Percentiles rank a stretch among this genome's conserved stretches.
These are phyloP conservation scores for Sisymbrium irio DNA, from an alignment of 345 rosid species.

Conservation along the genomic window DNA sequence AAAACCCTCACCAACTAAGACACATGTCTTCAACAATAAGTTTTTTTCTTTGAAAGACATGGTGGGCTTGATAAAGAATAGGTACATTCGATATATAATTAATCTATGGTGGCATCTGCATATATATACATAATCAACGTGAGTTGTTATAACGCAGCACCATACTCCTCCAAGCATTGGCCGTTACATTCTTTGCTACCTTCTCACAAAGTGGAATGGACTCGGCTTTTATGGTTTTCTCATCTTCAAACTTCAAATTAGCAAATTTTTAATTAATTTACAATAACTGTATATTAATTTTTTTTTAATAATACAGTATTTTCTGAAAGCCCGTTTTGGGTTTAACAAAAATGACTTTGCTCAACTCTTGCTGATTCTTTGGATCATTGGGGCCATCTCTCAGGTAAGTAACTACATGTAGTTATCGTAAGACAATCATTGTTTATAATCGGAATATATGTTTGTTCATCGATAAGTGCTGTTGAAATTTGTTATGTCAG, in stretches of 20 bases:
- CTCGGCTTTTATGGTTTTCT: conserved; percentile 54
- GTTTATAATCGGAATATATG: neutral
- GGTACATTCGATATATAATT: conserved; percentile 35
- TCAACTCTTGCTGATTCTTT: conserved; percentile 49
- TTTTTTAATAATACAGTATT: conserved; percentile 50
- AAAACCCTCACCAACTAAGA: conserved; percentile 16
- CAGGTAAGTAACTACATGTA: conserved; percentile 42
- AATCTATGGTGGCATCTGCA: neutral
- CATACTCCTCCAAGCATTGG: conserved; percentile 61
- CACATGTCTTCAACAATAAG: conserved; percentile 33
- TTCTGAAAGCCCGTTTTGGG: conserved; percentile 77
- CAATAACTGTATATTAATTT: neutral
- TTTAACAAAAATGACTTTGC: conserved; percentile 74
- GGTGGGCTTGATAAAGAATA: conserved; percentile 48
- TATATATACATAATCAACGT: neutral
- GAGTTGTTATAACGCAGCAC: conserved; percentile 38
- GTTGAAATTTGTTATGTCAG: conserved; percentile 37
- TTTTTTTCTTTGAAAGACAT: conserved; percentile 51
- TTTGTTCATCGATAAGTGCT: neutral
- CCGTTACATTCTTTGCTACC: conserved; percentile 64
- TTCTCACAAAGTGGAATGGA: conserved; percentile 59
- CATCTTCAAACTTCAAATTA: neutral
- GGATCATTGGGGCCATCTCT: conserved; percentile 47
- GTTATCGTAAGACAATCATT: neutral
- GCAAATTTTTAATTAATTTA: neutral